Conservation (phyloP, 2,329 filamentous ascomycete genomes). For the Stachybotrys chartarum region DNA sequence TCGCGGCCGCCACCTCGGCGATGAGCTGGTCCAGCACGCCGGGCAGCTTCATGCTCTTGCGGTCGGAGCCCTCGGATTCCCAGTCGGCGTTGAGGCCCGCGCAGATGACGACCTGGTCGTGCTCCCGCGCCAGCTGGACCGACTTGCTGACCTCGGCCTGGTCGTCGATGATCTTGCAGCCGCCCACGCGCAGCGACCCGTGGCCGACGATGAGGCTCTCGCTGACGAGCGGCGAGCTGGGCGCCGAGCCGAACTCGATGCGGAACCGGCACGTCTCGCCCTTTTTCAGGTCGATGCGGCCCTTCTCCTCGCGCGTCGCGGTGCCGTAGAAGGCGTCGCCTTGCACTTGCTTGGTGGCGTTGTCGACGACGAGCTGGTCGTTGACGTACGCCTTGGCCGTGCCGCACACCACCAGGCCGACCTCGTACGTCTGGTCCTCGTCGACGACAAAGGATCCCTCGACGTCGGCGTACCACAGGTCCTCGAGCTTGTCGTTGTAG, state of each 20-base stretch:
- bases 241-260: constrained; percentile 53
- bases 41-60: constrained; percentile 72
- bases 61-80: constrained; percentile 74
- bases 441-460: constrained; percentile 54
- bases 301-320: constrained; percentile 57
- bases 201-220: constrained; percentile 45
- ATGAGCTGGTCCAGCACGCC: constrained; percentile 65
- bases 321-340: constrained; percentile 60
- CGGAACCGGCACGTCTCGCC: constrained; percentile 52
- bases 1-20: constrained; percentile 54
- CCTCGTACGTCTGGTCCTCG: constrained; percentile 54
- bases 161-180: constrained; percentile 49
- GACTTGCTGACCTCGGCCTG: constrained; percentile 58
- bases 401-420: constrained; percentile 59
- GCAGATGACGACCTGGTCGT: constrained; percentile 72
- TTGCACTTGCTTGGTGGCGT: constrained; percentile 53
- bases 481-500: constrained; percentile 44
- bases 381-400: constrained; percentile 60
- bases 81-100: constrained; percentile 74
- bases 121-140: constrained; percentile 57
- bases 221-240: constrained; percentile 46
- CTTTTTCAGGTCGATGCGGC: constrained; percentile 48
- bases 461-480: constrained; percentile 53
- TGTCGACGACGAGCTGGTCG: constrained; percentile 56
- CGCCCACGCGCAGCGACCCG: constrained; percentile 57